Conservation (phyloP, 1,284 basidiomycete species). For the Papiliotrema laurentii region DNA sequence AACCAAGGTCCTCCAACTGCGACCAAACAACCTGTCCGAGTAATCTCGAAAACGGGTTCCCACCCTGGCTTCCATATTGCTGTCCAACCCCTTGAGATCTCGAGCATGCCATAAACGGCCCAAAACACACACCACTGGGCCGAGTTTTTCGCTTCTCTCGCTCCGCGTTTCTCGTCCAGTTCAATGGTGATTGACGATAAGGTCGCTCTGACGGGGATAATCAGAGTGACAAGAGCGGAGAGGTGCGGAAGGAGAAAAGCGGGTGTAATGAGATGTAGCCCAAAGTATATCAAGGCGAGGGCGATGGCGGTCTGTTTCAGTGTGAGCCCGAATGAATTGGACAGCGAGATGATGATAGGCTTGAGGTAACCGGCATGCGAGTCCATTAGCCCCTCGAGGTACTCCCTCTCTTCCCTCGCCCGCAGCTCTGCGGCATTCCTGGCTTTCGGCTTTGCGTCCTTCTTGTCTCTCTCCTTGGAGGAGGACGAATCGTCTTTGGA, state of each 20-base stretch:
- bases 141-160: constrained; percentile 5
- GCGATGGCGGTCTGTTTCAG: constrained; percentile 4
- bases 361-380: constrained; percentile 13
- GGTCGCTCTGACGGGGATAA: constrained; percentile 17
- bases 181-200: constrained; percentile 2
- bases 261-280: constrained; percentile 14
- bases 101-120: constrained; percentile 12
- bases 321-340: constrained; percentile 1
- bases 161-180: neutral
- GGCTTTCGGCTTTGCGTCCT: neutral
- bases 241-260: constrained; percentile 17
- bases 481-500: too few species aligned
- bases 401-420: constrained; percentile 1
- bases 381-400: constrained; percentile 2
- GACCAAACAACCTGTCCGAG: constrained; percentile 11
- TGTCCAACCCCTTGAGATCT: constrained; percentile 7
- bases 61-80: constrained; percentile 12
- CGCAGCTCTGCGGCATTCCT: constrained; percentile 3
- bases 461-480: too few species aligned
- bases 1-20: constrained; percentile 20
- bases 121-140: constrained; percentile 20
- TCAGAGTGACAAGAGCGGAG: constrained; percentile 13
- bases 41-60: constrained; percentile 12
- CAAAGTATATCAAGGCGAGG: constrained; percentile 8
- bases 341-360: constrained; percentile 6